These are phyloP conservation scores for Chytriomyces sp. DNA, from an alignment of 192 early-diverging fungal species.

Conservation along the genomic window DNA sequence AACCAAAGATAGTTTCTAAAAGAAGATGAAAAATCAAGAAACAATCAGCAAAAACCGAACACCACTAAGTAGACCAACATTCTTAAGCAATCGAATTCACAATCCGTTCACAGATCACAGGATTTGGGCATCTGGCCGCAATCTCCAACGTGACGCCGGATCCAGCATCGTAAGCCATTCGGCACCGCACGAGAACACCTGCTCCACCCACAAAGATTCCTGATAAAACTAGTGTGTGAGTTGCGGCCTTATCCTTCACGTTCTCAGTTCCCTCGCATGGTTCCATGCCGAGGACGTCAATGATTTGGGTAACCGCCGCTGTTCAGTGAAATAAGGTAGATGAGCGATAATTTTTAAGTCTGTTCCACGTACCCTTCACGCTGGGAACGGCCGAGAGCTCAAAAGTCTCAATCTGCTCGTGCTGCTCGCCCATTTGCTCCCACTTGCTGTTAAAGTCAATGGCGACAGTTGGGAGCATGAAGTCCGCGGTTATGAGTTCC, in stretches of 20 bases:
- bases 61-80: too few species aligned
- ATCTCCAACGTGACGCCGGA: constrained; percentile 93
- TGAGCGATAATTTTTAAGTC: constrained; percentile 16
- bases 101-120: constrained; percentile 70
- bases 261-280: constrained; percentile 71
- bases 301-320: constrained; percentile 71
- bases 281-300: constrained; percentile 85
- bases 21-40: too few species aligned
- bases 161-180: constrained; percentile 84
- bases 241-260: constrained; percentile 66
- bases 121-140: constrained; percentile 72
- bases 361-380: constrained; percentile 63
- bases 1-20: too few species aligned
- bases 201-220: constrained; percentile 85
- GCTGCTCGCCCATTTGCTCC: constrained; percentile 70
- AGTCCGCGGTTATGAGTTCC: constrained; percentile 83
- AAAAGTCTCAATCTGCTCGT: constrained; percentile 85
- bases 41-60: too few species aligned
- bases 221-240: constrained; percentile 82
- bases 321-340: background rate
- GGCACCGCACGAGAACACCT: constrained; percentile 72
- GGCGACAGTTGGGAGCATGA: constrained; percentile 82
- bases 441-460: constrained; percentile 81
- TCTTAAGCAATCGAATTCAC: constrained; percentile 69
- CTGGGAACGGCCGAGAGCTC: constrained; percentile 74